phyloP scores from a whole-genome alignment of 768 basidiomycete species.

The Royoungia palumana region DNA sequence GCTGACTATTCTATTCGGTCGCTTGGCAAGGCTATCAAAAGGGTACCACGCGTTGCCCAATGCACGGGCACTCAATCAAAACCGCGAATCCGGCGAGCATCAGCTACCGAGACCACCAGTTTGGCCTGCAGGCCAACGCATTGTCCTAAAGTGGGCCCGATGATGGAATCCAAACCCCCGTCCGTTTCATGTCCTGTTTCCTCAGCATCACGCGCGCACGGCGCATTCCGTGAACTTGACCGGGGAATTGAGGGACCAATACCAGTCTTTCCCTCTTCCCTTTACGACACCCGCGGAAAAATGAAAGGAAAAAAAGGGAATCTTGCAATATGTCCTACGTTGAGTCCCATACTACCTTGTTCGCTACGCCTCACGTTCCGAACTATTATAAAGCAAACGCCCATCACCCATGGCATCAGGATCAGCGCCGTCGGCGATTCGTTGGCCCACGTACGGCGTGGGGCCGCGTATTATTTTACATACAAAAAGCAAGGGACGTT shows the following conservation, averaged over 20 bases:
- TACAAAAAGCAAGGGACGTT: conserved; percentile 19
- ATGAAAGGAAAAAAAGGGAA: background rate
- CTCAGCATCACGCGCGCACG: conserved; percentile 1
- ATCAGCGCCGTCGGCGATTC: conserved; percentile 22
- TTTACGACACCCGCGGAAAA: conserved; percentile 7
- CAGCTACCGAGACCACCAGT: background rate
- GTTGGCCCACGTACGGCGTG: conserved; percentile 8
- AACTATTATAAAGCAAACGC: conserved; percentile 2
- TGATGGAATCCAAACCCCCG: conserved; percentile 6
- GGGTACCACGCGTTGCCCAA: background rate
- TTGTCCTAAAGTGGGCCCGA: conserved; percentile 12
- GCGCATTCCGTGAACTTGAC: conserved; percentile 17
- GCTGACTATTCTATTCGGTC: background rate
- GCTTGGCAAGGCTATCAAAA: background rate
- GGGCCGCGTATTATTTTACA: conserved; percentile 6
- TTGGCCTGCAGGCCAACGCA: conserved; percentile 23
- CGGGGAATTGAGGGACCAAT: conserved; percentile 2
- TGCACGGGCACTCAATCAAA: background rate
- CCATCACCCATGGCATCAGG: background rate
- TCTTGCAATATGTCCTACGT: no score
- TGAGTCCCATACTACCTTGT: no score
- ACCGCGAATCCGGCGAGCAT: conserved; percentile 17
- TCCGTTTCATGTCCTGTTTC: conserved; percentile 18
- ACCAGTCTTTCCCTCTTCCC: background rate
- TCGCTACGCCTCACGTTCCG: conserved; percentile 3